Evolutionary conservation across 1,284 basidiomycete genomes (phyloP), one percentile per base, ranked within the genome.

Genomic region (Phellopilus nigrolimitatus): DNA sequence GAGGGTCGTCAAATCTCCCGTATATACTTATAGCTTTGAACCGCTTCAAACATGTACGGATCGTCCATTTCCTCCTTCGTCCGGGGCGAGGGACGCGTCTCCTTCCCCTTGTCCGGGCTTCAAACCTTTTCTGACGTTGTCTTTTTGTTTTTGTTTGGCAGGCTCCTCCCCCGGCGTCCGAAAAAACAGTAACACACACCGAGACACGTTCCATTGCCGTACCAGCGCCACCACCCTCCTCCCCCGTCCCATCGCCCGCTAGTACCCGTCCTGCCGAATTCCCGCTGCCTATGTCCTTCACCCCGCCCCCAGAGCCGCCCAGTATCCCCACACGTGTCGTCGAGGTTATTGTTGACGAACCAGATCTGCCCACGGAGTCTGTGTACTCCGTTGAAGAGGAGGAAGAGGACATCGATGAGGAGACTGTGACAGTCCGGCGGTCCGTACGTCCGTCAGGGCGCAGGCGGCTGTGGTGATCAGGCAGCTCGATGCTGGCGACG

Each of bases 21-120:
- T 60, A 57, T 51, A 68, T n/a, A n/a, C n/a, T n/a, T n/a, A 65
- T 64, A 71, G 54, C 58, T 57, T 62, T 57, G 55, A 57, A 56
- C 53, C 61, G 54, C 60, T 68, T n/a, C 61, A 55, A 60, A 70
- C 68, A 67, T 77, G 71, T 82, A 76, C 72, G 82, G 84, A 87
- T 79, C 79, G 83, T 84, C 80, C 79, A 66, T 70, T 71, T 75
- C 78, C 80, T 82, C 83, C 82, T 82, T 85, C 80, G 81, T 82
- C 83, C 78, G 82, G 84, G 84, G 82, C 46, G 53, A 84, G 86
- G 85, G 84, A 83, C 79, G 66, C 65, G 71, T 74, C 72, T 76
- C 76, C 80, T 84, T 52, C 63, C 63, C 61, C 66, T 58, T 50
- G 46, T 57, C 57, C n/a, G n/a, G 52, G 53, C 53, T 46, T n/a